Evolutionary conservation across 2,329 filamentous ascomycete species (phyloP).

Genomic region (Penicillium sp.): DNA sequence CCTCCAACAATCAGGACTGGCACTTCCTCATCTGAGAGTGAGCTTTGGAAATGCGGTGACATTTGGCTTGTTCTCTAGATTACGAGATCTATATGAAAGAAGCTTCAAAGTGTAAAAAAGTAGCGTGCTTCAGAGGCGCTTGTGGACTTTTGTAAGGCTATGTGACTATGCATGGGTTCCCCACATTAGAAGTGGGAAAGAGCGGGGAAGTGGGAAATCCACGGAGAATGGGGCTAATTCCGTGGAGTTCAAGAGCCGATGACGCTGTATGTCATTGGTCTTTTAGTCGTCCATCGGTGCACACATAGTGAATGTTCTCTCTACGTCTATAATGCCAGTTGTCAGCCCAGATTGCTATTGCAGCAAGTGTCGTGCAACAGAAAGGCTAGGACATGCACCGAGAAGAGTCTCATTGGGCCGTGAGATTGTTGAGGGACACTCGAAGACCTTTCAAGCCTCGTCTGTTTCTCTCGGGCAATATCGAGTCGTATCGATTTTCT

Average conservation of each 20-base stretch:
- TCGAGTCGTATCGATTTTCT: neutral
- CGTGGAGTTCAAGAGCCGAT: neutral
- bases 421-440: neutral
- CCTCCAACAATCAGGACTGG: conserved; percentile 36
- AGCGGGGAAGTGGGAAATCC: neutral
- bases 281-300: neutral
- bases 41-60: neutral
- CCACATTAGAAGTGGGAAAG: conserved; percentile 3
- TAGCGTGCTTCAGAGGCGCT: neutral
- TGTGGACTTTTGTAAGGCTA: neutral
- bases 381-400: neutral
- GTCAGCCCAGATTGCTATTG: neutral
- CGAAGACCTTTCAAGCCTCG: neutral
- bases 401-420: neutral
- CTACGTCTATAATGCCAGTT: neutral
- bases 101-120: neutral
- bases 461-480: neutral
- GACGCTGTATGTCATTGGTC: neutral
- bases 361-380: neutral
- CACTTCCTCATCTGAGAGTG: neutral
- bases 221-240: neutral
- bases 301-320: neutral
- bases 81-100: neutral
- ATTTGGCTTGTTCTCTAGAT: neutral
- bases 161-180: neutral